Conservation (phyloP, 108 stramenopile species). For the Epipyxis sp. region DNA sequence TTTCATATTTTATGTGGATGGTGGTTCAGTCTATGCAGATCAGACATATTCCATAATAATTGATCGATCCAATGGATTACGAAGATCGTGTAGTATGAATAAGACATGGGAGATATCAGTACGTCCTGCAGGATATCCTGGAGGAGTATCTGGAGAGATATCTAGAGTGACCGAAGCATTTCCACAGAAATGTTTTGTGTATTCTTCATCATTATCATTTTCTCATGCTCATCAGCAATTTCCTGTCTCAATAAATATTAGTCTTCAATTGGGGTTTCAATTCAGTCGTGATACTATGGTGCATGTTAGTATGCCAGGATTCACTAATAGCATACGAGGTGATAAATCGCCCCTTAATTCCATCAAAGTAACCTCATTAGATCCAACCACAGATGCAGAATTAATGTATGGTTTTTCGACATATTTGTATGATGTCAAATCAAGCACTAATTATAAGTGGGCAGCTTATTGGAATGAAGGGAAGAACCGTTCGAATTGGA, state of each 20-base stretch:
- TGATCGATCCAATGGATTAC: slow-evolving; percentile 12
- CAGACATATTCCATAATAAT: not conserved
- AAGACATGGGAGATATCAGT: not conserved
- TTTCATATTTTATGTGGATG: not conserved
- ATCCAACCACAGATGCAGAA: not conserved
- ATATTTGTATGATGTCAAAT: not conserved
- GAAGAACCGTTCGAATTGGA: not conserved
- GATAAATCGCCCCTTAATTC: not conserved
- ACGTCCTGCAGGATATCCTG: not conserved
- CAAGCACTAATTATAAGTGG: not conserved
- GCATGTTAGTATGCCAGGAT: not conserved
- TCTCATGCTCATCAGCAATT: not conserved
- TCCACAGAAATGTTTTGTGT: slow-evolving; percentile 7
- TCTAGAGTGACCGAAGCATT: not conserved
- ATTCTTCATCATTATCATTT: not conserved
- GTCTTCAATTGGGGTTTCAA: not conserved
- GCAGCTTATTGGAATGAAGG: not conserved
- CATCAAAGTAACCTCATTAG: too few relatives aligned
- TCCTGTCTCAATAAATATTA: not conserved
- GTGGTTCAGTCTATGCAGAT: too few relatives aligned
- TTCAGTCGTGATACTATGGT: not conserved
- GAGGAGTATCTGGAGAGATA: not conserved
- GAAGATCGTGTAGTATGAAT: not conserved
- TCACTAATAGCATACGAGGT: not conserved
- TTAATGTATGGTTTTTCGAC: not conserved